Percentiles rank a stretch among this genome's conserved stretches.
phyloP scores from a whole-genome alignment of 139 green algal genomes.

The Chlorella ohadii region DNA sequence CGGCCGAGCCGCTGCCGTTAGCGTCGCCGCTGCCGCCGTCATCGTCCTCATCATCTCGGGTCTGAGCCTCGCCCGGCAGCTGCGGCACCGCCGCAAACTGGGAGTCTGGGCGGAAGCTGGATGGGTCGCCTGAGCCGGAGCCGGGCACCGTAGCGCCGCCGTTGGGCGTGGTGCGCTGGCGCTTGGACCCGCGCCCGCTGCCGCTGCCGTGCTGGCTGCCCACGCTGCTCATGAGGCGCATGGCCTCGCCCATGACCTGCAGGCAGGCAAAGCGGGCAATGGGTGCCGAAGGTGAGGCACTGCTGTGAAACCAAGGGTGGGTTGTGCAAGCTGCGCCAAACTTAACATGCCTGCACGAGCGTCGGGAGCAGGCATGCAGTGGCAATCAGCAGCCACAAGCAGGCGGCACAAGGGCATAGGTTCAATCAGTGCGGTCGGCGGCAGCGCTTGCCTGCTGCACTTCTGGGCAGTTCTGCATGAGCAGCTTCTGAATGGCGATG shows the following conservation, averaged over 20 bases:
- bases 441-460: constrained; percentile 19
- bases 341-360: no score
- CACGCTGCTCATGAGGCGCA: constrained; percentile 32
- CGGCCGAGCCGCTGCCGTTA: constrained; percentile 28
- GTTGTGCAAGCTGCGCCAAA: no score
- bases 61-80: constrained; percentile 24
- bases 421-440: no score
- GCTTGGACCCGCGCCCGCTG: constrained; percentile 19
- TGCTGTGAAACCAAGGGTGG: no score
- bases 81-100: constrained; percentile 48
- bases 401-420: no score
- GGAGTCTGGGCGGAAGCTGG: constrained; percentile 37
- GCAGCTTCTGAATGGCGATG: constrained; percentile 46
- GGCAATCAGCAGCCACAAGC: no score
- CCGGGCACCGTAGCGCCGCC: constrained; percentile 30
- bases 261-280: background rate
- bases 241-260: constrained; percentile 32
- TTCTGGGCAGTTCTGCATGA: constrained; percentile 42
- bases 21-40: constrained; percentile 36
- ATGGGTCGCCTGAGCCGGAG: constrained; percentile 18
- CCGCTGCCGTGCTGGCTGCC: constrained; percentile 33
- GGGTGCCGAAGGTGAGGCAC: background rate
- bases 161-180: constrained; percentile 30
- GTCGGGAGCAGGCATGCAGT: no score
- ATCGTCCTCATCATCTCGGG: background rate